Percentiles rank a stretch among this genome's conserved stretches.
phyloP scores from a whole-genome alignment of 768 basidiomycete species.

The Scleroderma bovista region DNA sequence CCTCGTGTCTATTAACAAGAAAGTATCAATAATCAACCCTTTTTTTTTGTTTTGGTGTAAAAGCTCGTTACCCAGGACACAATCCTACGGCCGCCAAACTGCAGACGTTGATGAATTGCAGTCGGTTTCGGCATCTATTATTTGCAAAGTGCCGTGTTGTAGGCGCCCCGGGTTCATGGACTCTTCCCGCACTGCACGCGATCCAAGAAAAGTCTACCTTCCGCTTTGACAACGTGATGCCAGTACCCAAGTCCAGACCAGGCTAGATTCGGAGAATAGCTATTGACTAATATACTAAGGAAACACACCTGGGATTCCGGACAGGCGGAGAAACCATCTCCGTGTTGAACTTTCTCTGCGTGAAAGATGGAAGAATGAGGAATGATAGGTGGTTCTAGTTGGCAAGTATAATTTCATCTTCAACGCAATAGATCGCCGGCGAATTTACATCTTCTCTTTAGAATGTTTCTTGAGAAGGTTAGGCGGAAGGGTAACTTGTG shows the following conservation, averaged over 20 bases:
- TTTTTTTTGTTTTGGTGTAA: too few relatives aligned
- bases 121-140: too few relatives aligned
- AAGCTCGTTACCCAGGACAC: too few relatives aligned
- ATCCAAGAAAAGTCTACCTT: neutral
- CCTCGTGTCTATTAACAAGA: neutral
- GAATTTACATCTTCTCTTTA: neutral
- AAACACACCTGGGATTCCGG: neutral
- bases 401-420: neutral
- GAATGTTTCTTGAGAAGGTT: neutral
- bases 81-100: too few relatives aligned
- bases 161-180: too few relatives aligned
- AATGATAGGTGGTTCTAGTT: neutral
- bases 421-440: neutral
- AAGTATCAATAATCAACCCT: too few relatives aligned
- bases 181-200: neutral
- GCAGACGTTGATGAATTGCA: too few relatives aligned
- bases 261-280: neutral
- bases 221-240: neutral
- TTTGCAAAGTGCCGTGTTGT: too few relatives aligned
- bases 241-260: neutral
- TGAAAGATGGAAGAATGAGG: neutral
- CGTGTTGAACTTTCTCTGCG: neutral
- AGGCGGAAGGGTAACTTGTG: too few relatives aligned
- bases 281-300: neutral
- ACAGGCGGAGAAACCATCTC: too few relatives aligned